Evolutionary conservation across 805 yeast genomes (phyloP), one percentile per base, ranked within the genome.

Genomic region (Wickerhamiella galacta): DNA sequence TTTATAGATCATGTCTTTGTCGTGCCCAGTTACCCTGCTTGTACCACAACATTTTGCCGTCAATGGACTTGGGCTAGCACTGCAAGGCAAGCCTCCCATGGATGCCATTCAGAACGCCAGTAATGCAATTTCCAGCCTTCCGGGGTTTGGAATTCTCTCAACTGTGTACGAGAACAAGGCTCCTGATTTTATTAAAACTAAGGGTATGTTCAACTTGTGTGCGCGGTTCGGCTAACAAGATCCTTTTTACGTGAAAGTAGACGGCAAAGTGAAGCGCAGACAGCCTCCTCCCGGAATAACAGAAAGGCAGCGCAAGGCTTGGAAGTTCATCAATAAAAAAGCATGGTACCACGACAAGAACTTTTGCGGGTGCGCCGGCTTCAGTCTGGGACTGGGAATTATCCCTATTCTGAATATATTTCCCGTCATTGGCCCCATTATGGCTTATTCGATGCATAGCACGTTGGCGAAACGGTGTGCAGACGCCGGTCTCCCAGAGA

Each of bases 311-410:
- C 68, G 64, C 30, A 66, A 68, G 44, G 57, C 64, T 6, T 87
- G 90, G 92, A 77, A 74, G 48, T 56, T 52, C 17, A 58, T 83
- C n/a, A 85, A 75, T 47, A 63, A 58, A 32, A 65, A 70, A 39
- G 95, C 95, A 0, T 85, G 95, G 95, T 47, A 66, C 11, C 83
- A 87, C 49, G 96, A 87, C 51, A 66, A 68, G 42, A 80, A 92
- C 50, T 68, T 81, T 46, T 61, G 78, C 51, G 93, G 93, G 0
- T 74, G 85, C 20, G 40, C 74, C 74, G 62, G 46, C 12, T 42
- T 47, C 29, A 83, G 72, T 54, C 65, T 81, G 42, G 87, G 90
- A 1, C 44, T 78, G 14, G 95, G 95, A 0, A 53, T 75, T 47
- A 87, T 77, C 1, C 90, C 94, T 1, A 32, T 83, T 10, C 63